Evolutionary conservation across 257 asterid genomes (phyloP).

Genomic region (Ajuga chamaepitys): DNA sequence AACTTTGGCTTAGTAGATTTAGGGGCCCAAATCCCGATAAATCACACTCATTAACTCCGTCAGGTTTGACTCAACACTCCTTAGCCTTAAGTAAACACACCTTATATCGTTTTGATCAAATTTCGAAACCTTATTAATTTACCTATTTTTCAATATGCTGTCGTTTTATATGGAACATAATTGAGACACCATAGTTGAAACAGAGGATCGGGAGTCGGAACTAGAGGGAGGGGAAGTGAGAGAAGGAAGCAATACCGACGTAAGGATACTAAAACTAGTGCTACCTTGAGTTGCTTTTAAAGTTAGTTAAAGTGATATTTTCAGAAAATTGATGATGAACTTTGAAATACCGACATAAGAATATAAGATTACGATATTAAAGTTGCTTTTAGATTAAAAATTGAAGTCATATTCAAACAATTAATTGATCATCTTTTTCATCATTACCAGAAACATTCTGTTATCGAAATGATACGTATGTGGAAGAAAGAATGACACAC

Average conservation of each 20-base stretch:
- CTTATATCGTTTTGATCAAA: too few species aligned
- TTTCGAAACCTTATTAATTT: too few species aligned
- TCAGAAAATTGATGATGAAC: constrained; percentile 13
- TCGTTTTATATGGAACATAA: too few species aligned
- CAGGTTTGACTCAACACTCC: too few species aligned
- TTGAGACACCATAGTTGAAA: too few species aligned
- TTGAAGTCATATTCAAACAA: neutral
- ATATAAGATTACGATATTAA: neutral
- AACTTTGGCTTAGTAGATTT: too few species aligned
- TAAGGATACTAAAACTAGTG: neutral
- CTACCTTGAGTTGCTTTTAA: constrained; percentile 4
- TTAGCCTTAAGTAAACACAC: too few species aligned
- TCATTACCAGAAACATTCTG: constrained; percentile 9
- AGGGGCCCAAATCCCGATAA: too few species aligned
- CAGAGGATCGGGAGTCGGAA: too few species aligned
- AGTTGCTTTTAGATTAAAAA: constrained; percentile 13
- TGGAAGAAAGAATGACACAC: constrained; percentile 17
- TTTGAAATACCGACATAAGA: neutral
- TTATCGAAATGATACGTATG: constrained; percentile 19
- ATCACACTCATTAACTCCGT: too few species aligned
- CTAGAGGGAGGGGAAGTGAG: too few species aligned
- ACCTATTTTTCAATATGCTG: too few species aligned
- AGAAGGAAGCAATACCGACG: neutral
- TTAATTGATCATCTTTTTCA: constrained; percentile 19
- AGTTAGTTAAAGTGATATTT: neutral